Evolutionary conservation across 768 basidiomycete species (phyloP), one percentile per base, ranked within the genome.

Genomic region (Cyclocybe cylindracea): DNA sequence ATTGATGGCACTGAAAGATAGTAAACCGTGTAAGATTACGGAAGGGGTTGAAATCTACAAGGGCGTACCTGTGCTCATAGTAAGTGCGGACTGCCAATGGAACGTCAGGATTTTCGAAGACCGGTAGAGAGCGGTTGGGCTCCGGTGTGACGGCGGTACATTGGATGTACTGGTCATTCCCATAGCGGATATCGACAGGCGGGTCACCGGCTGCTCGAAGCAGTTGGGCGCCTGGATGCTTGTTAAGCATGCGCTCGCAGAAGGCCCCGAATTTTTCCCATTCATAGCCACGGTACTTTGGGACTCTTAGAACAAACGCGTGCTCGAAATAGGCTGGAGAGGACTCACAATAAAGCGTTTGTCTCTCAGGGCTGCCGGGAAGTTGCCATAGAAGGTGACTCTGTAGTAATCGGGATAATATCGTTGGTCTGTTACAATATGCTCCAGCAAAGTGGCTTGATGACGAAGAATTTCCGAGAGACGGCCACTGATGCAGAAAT

Each of bases 361-460:
- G 60, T 89, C 85, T 49, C 87, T 82, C 37, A 96, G 82, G 13
- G 91, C 91, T 14, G 74, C 80, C 0, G 93, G 93, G 73, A 95
- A 95, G 59, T 86, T 90, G 19, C 96, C 95, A 69, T 87, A 97
- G 72, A 94, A 98, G 4, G 89, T 88, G 34, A 98, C 91, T 42
- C 92, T 79, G 75, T 94, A 98, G 69, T 95, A 97, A 61, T 94
- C 94, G 14, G 92, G 84, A 63, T 94, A 94, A 57, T 91, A 91
- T 44, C 91, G 83, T 67, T 89, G 85, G 53, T 90, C 83, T 34
- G 78, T 83, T 44, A 91, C 86, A 54, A 96, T 95, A 59, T 90
- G 88, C 56, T 95, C 93, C 49, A 92, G 73, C 9, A 96, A 72
- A 10, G 85, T 82, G n/a, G 94, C 91, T 72, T 95, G 87, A 66